phyloP scores from a whole-genome alignment of 371 early-diverging fungal species.

The Zychaea mexicana region DNA sequence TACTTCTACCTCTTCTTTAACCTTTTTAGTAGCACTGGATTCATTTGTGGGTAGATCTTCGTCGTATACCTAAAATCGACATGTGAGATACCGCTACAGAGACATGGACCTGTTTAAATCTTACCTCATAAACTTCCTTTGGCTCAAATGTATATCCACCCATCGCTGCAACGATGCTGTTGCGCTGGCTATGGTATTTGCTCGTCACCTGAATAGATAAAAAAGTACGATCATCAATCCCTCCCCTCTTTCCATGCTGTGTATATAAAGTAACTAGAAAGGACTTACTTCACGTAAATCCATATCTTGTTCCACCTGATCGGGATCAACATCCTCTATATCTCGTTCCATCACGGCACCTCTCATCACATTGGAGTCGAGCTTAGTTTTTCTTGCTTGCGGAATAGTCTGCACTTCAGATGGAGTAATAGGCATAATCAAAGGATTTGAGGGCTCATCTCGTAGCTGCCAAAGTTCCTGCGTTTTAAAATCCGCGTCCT shows the following conservation, averaged over 20 bases:
- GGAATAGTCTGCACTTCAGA: neutral
- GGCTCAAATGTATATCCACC: slow-evolving; percentile 41
- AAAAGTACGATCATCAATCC: no score
- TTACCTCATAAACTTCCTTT: slow-evolving; percentile 47
- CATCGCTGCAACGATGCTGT: slow-evolving; percentile 38
- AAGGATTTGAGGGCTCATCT: slow-evolving; percentile 14
- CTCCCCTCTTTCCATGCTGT: neutral
- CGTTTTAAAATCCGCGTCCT: slow-evolving; percentile 15
- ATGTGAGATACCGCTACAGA: neutral
- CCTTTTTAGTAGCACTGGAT: slow-evolving; percentile 2
- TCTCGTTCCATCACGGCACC: slow-evolving; percentile 60
- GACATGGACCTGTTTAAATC: neutral
- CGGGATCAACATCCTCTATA: slow-evolving; percentile 49
- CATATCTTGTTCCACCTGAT: slow-evolving; percentile 62
- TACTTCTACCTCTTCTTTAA: slow-evolving; percentile 18
- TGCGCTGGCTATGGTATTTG: slow-evolving; percentile 35
- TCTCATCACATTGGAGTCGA: slow-evolving; percentile 56
- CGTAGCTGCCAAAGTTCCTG: slow-evolving; percentile 30
- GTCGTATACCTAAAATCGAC: slow-evolving; percentile 31
- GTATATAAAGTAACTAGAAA: neutral
- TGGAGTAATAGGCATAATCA: neutral
- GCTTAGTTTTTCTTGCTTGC: slow-evolving; percentile 12
- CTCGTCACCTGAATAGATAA: slow-evolving; percentile 11
- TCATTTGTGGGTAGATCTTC: slow-evolving; percentile 47
- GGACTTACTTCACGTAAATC: slow-evolving; percentile 49